Base-by-base conservation (phyloP, 768 basidiomycete genomes). In the Suillus plorans region DNA sequence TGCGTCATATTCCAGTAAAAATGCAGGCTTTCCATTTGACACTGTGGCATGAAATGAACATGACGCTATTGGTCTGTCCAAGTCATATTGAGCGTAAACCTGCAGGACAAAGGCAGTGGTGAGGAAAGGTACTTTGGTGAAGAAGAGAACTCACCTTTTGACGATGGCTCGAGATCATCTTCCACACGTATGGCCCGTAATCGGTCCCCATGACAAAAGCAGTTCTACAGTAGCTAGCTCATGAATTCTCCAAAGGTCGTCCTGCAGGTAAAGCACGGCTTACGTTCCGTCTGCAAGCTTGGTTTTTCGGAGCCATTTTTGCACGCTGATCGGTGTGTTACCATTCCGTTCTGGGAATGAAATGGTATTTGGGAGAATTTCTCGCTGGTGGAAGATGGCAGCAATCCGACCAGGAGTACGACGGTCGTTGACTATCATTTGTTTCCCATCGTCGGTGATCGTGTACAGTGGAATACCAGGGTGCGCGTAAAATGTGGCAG, bases 131-230 rank as follows among this genome's bases (percentile, higher is more conserved):
- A 10, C 34, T 5, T 9, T 39, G 36, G 34, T 55, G 8, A 28
- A 5, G 25, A n/a, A 20, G 31, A 20, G 10, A 12, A 18, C 66
- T 10, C 63, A 71, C 74, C 68, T 69, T 71, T 34, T 71, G 69
- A 50, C 71, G 68, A 50, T 69, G 57, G 59, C 63, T 66, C 1
- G 74, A 77, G 2, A 65, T 12, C 18, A 61, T 37, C 62, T 69
- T 77, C 74, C 74, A 76, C 41, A 76, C 16, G 41, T 72, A 74
- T 16, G 65, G 58, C 16, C 74, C 74, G 12, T 60, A 65, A 20
- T 64, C 61, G 14, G 74, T 76, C 16, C 70, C 60, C 49, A 76
- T 37, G 7, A 70, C 66, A 55, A 65, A 74, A 7, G 57, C 41
- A n/a, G n/a, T 16, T 36, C 74, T 76, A 61, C 16, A 13, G 14